Base-by-base conservation (phyloP, 139 green algal genomes). In the Pseudopediastrum boryanum region DNA sequence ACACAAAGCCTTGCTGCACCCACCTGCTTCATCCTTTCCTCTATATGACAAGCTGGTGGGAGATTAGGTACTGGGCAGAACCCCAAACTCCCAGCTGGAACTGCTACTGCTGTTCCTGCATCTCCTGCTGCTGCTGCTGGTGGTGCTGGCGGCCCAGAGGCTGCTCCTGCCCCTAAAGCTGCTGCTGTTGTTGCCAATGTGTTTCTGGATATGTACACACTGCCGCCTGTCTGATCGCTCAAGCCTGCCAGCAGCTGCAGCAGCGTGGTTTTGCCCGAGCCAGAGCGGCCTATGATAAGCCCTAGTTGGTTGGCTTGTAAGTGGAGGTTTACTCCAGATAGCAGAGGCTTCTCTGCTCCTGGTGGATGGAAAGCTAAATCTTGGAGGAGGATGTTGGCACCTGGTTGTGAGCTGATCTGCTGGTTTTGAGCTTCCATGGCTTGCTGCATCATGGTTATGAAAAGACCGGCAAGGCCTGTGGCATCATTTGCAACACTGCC, bases 251-350 rank as follows among this genome's bases (percentile, higher is more conserved):
- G 71, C 56, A 94, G 69, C 80, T 83, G 89, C 75, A 98, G 83
- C 51, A 98, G 87, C 4, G 95, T 98, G 31, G 93, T 96, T 66
- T 98, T 98, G 33, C 95, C 95, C 4, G 83, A 79, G n/a, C 95
- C 95, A 39, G 80, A 92, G 29, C 90, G 87, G 0, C 95, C 95
- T 63, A 92, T 95, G 9, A 98, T 76, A 1, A 98, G 83, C 0
- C 93, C 92, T 70, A 98, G 79, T 51, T 81, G 85, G 76, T 93
- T 91, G 35, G 90, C 61, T 4, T 84, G 84, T 38, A 98, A 58
- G 3, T 87, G 19, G 39, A 98, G 77, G 56, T 48, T 85, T 12
- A 97, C 80, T 62, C 88, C 73, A 1, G 83, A 36, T 38, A 98
- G 77, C 46, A 98, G 79, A 6, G 94, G 86, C 2, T 46, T 23